These are phyloP conservation scores for Lachnellula subtilissima DNA, from an alignment of 2,329 filamentous ascomycete species.

Conservation along the genomic window DNA sequence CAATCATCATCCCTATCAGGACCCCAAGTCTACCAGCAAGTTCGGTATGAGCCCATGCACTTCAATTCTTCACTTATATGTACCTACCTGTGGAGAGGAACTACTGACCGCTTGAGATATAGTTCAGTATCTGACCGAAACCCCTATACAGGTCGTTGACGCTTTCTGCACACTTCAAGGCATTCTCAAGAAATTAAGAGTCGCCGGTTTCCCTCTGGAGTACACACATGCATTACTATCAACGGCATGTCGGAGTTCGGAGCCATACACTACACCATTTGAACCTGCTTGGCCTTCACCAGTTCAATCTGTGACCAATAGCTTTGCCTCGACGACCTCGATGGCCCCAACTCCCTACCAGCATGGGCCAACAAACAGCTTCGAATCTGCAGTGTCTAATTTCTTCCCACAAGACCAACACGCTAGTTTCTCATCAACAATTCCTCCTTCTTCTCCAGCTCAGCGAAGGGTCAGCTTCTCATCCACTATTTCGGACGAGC, in stretches of 20 bases:
- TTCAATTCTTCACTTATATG: neutral
- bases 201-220: slow-evolving; percentile 2
- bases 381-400: neutral
- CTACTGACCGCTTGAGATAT: neutral
- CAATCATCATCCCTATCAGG: slow-evolving; percentile 1
- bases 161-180: slow-evolving; percentile 1
- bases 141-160: neutral
- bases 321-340: neutral
- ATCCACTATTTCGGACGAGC: neutral
- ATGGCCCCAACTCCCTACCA: neutral
- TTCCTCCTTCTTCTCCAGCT: neutral
- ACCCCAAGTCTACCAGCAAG: neutral
- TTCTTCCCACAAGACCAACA: neutral
- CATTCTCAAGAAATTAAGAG: slow-evolving; percentile 1
- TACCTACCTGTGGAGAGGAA: neutral
- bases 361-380: neutral
- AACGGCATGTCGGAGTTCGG: neutral
- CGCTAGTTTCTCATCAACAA: neutral
- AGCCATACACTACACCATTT: neutral
- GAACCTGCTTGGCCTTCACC: slow-evolving; percentile 5
- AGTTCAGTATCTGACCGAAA: slow-evolving; percentile 1
- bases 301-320: neutral
- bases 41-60: slow-evolving; percentile 5
- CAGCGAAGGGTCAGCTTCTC: neutral
- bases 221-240: slow-evolving; percentile 2